phyloP scores from a whole-genome alignment of 495 filamentous ascomycete species.

The Xeromyces bisporus region DNA sequence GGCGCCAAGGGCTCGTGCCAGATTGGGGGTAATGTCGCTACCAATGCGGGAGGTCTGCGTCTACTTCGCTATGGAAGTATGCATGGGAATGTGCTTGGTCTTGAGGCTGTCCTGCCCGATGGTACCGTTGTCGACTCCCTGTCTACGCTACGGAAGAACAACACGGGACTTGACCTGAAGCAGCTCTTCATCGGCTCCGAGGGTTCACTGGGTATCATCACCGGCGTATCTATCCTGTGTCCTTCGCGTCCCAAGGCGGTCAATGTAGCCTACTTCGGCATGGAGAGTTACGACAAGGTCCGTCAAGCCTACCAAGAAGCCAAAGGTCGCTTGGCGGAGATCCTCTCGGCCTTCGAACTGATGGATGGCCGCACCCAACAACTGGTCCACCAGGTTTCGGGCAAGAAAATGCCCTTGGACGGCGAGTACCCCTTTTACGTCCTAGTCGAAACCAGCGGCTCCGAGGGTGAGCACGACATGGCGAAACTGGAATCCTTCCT shows the following conservation, averaged over 20 bases:
- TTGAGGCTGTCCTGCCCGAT: slow-evolving; percentile 85
- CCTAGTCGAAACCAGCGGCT: slow-evolving; percentile 87
- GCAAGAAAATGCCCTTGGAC: slow-evolving; percentile 65
- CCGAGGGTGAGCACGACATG: slow-evolving; percentile 80
- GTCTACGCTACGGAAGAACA: slow-evolving; percentile 82
- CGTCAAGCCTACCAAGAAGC: slow-evolving; percentile 70
- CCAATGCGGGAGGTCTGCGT: slow-evolving; percentile 84
- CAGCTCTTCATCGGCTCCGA: slow-evolving; percentile 93
- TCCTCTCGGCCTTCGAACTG: slow-evolving; percentile 91
- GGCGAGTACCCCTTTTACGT: slow-evolving; percentile 84
- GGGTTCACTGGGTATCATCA: slow-evolving; percentile 89
- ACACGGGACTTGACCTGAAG: slow-evolving; percentile 95
- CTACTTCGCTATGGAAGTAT: slow-evolving; percentile 85
- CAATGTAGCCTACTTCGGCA: slow-evolving; percentile 80
- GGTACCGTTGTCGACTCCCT: slow-evolving; percentile 84
- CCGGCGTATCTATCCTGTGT: slow-evolving; percentile 73
- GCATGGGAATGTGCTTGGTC: slow-evolving; percentile 78
- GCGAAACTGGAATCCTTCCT: slow-evolving; percentile 74
- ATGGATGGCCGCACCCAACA: slow-evolving; percentile 77
- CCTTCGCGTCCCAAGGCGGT: slow-evolving; percentile 68
- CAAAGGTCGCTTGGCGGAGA: slow-evolving; percentile 78
- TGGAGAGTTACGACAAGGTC: slow-evolving; percentile 73
- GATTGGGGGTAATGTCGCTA: slow-evolving; percentile 94
- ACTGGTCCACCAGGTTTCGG: slow-evolving; percentile 54
- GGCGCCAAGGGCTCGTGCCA: slow-evolving; percentile 97